Conservation (phyloP, 2,329 filamentous ascomycete species). For the Cercospora janseana region DNA sequence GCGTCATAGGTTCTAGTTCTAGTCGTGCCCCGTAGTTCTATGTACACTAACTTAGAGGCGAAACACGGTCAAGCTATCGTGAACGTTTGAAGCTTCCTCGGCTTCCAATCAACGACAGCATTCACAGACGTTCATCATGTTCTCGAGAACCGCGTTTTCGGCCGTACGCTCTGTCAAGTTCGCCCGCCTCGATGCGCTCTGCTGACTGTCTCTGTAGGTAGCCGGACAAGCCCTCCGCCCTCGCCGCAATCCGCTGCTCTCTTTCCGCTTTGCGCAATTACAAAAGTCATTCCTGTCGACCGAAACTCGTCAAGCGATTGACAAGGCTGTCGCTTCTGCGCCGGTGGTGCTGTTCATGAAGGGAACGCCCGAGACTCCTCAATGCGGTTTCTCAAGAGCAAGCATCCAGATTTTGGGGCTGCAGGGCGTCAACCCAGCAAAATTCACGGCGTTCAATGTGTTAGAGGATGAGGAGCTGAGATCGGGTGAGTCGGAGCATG, state of each 20-base stretch:
- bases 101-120: background rate
- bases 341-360: slow-evolving; percentile 99
- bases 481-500: slow-evolving; percentile 68
- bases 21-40: no score
- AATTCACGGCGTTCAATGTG: slow-evolving; percentile 98
- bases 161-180: slow-evolving; percentile 19
- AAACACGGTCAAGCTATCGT: slow-evolving; percentile 1
- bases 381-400: slow-evolving; percentile 94
- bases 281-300: slow-evolving; percentile 71
- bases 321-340: slow-evolving; percentile 81
- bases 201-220: slow-evolving; percentile 37
- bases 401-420: slow-evolving; percentile 92
- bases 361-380: slow-evolving; percentile 90
- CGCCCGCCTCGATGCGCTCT: background rate
- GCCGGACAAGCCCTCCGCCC: slow-evolving; percentile 49
- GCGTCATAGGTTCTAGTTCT: slow-evolving; percentile 7
- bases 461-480: slow-evolving; percentile 86
- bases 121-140: slow-evolving; percentile 29
- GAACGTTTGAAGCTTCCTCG: background rate
- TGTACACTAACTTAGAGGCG: no score
- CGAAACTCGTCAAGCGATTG: slow-evolving; percentile 77
- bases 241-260: slow-evolving; percentile 41
- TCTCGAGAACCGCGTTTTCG: slow-evolving; percentile 34
- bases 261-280: slow-evolving; percentile 47
- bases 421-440: slow-evolving; percentile 90